Conservation (phyloP, 345 rosid genomes). For the Cochlearia excelsa region DNA sequence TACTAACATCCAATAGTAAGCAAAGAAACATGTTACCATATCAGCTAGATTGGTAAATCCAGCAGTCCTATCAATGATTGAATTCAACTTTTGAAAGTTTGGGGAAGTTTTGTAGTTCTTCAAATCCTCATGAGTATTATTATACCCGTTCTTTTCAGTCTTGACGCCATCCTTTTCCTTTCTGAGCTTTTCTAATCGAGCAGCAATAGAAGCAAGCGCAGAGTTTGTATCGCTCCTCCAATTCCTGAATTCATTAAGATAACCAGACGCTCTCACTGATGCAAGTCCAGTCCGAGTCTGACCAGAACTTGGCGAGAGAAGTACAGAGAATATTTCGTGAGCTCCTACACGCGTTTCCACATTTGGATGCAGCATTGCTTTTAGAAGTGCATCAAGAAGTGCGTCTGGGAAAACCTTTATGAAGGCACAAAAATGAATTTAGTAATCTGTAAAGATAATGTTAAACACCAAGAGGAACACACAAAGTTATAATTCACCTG, state of each 20-base stretch:
- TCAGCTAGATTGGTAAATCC: slow-evolving; percentile 48
- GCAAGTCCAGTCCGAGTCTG: slow-evolving; percentile 51
- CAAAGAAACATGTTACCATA: slow-evolving; percentile 36
- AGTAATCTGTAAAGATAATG: slow-evolving; percentile 11
- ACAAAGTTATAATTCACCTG: slow-evolving; percentile 49
- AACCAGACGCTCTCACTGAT: slow-evolving; percentile 54
- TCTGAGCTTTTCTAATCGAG: slow-evolving; percentile 81
- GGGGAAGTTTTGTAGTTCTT: slow-evolving; percentile 61
- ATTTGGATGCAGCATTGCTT: slow-evolving; percentile 84
- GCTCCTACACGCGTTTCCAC: slow-evolving; percentile 82
- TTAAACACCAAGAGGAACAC: not conserved
- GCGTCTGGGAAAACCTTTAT: slow-evolving; percentile 73
- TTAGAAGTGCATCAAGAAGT: slow-evolving; percentile 76
- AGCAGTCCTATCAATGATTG: slow-evolving; percentile 61
- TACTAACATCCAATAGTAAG: slow-evolving; percentile 4
- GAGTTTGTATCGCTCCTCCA: slow-evolving; percentile 66
- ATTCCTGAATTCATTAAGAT: slow-evolving; percentile 55
- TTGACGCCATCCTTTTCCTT: slow-evolving; percentile 64
- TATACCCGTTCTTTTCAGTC: slow-evolving; percentile 44
- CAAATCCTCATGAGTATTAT: slow-evolving; percentile 42
- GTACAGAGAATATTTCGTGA: slow-evolving; percentile 77
- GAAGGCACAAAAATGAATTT: not conserved
- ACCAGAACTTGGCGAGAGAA: slow-evolving; percentile 64
- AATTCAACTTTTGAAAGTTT: slow-evolving; percentile 61
- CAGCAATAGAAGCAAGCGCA: slow-evolving; percentile 66